Evolutionary conservation across 768 basidiomycete species (phyloP).

Genomic region (Rhodosporidiobolus odoratus): DNA sequence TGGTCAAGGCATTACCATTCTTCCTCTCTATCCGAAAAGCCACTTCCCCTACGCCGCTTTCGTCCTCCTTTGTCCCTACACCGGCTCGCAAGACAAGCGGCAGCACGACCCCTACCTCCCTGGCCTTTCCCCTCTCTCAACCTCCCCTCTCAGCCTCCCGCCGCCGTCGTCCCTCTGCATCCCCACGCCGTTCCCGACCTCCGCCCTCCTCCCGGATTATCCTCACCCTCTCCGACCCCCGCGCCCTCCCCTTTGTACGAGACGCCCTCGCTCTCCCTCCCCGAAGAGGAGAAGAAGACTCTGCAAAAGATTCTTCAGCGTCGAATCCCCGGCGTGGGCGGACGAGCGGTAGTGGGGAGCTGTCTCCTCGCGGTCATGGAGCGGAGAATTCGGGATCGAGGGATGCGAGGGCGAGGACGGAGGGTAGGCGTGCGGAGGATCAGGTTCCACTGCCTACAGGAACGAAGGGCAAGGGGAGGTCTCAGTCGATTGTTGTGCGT

Average conservation of each 20-base stretch:
- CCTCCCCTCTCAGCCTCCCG: neutral
- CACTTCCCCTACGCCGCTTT: neutral
- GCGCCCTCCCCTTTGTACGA: conserved; percentile 28
- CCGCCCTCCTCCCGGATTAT: conserved; percentile 16
- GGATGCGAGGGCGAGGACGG: conserved; percentile 1
- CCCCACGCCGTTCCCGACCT: neutral
- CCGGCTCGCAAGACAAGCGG: neutral
- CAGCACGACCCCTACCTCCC: neutral
- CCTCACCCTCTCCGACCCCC: conserved; percentile 34
- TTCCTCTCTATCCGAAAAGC: conserved; percentile 33
- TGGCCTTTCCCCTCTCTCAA: neutral
- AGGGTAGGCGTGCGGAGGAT: neutral
- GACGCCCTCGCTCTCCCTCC: conserved; percentile 16
- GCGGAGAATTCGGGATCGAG: conserved; percentile 13
- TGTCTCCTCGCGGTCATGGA: neutral
- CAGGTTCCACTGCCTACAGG: too few relatives aligned
- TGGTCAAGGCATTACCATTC: conserved; percentile 27
- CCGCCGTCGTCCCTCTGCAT: neutral
- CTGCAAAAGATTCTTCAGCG: neutral
- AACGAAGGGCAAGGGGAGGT: too few relatives aligned
- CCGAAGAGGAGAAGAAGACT: neutral
- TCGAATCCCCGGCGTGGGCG: too few relatives aligned
- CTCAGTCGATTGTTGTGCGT: too few relatives aligned
- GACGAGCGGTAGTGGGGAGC: neutral
- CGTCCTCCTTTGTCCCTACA: neutral